A percentile compares a stretch with the other conserved stretches of the same genome.
Evolutionary conservation across 2,329 filamentous ascomycete genomes (phyloP).

Genomic region (Geosmithia morbida): DNA sequence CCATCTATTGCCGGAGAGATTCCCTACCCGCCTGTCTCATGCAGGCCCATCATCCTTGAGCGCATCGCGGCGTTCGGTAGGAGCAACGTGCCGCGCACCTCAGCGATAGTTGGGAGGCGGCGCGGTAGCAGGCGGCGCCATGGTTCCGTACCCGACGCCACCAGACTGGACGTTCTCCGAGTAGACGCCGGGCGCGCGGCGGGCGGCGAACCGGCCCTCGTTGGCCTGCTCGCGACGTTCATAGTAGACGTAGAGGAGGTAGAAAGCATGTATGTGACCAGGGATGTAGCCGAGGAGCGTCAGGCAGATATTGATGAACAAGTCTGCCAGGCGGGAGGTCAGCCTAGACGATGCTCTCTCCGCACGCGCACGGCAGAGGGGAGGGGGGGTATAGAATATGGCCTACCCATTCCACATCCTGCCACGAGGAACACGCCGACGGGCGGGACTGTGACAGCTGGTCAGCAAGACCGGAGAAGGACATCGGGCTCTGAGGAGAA

Average conservation of each 20-base stretch:
- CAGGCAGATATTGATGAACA: conserved; percentile 53
- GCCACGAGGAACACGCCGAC: conserved; percentile 48
- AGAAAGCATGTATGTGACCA: conserved; percentile 69
- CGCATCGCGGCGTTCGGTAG: too few species aligned
- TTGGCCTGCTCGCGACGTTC: conserved; percentile 51
- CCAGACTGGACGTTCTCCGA: conserved; percentile 59
- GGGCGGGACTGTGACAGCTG: conserved; percentile 41
- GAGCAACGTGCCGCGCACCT: not conserved
- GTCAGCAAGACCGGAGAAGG: not conserved
- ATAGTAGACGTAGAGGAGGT: conserved; percentile 72
- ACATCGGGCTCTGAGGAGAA: too few species aligned
- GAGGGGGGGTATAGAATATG: too few species aligned
- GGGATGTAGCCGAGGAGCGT: conserved; percentile 60
- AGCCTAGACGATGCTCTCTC: not conserved
- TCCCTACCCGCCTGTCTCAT: too few species aligned
- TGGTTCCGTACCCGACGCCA: conserved; percentile 47
- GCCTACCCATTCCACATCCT: conserved; percentile 43
- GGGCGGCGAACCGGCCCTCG: conserved; percentile 37
- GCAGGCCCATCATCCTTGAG: too few species aligned
- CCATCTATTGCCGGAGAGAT: too few species aligned
- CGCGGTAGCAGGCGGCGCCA: not conserved
- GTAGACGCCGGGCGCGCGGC: conserved; percentile 54
- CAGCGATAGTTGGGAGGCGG: not conserved
- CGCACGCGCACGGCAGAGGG: not conserved
- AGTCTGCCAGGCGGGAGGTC: conserved; percentile 23